phyloP scores from a whole-genome alignment of 768 basidiomycete genomes.

The Russula earlei region DNA sequence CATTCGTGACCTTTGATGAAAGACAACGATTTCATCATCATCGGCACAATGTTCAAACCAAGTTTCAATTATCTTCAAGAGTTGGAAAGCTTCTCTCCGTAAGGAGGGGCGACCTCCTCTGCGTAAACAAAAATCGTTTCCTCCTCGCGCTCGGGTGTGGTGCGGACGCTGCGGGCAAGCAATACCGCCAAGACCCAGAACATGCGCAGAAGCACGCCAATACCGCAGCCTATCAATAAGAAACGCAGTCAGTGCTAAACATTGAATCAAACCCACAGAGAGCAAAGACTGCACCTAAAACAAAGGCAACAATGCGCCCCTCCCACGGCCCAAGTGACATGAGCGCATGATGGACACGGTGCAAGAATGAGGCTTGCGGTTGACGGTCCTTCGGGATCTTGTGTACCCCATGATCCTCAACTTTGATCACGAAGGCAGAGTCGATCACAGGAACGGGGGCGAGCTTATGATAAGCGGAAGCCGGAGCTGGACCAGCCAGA shows the following conservation, averaged over 20 bases:
- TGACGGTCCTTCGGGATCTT: constrained; percentile 24
- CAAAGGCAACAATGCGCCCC: constrained; percentile 73
- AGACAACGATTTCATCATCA: too few relatives aligned
- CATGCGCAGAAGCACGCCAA: constrained; percentile 77
- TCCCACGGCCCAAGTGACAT: constrained; percentile 74
- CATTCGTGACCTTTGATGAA: too few relatives aligned
- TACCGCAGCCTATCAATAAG: constrained; percentile 54
- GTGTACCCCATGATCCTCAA: constrained; percentile 5
- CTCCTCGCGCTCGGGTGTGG: constrained; percentile 31
- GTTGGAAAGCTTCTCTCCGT: background rate
- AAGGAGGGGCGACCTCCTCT: constrained; percentile 10
- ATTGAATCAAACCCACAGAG: background rate
- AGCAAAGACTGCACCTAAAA: constrained; percentile 47
- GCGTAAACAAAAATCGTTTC: constrained; percentile 4
- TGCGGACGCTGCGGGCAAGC: constrained; percentile 43
- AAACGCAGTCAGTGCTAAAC: background rate
- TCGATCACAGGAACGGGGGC: background rate
- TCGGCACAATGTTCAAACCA: background rate
- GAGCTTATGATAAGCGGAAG: background rate
- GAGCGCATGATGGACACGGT: constrained; percentile 54
- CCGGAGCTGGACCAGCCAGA: background rate
- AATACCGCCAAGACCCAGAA: constrained; percentile 64
- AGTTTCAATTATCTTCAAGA: background rate
- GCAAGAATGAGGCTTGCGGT: constrained; percentile 18
- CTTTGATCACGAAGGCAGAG: background rate